Conservation (phyloP, 768 basidiomycete genomes). For the Mycena belliarum region DNA sequence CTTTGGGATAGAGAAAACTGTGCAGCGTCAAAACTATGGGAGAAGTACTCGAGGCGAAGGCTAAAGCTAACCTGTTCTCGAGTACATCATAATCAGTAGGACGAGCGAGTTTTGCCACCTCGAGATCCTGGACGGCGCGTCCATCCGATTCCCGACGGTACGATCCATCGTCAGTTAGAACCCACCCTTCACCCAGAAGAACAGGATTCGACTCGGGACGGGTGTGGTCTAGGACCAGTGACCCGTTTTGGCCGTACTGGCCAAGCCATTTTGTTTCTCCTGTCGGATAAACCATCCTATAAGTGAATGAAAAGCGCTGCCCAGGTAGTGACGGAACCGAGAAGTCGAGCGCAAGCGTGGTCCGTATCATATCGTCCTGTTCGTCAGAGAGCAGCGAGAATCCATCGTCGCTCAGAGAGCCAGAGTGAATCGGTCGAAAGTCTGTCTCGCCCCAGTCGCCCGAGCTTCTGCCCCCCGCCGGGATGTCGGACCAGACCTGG, state of each 20-base stretch:
- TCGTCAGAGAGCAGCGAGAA: constrained; percentile 15
- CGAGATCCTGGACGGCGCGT: constrained; percentile 4
- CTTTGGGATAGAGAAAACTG: constrained; percentile 22
- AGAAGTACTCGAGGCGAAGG: neutral
- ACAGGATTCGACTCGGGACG: constrained; percentile 24
- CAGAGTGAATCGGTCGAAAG: constrained; percentile 22
- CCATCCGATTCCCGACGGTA: constrained; percentile 3
- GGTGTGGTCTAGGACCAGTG: constrained; percentile 33
- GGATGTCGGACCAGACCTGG: constrained; percentile 47
- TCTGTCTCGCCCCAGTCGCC: constrained; percentile 38
- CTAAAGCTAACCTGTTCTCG: constrained; percentile 24
- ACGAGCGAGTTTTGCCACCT: constrained; percentile 24
- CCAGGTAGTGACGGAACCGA: constrained; percentile 1
- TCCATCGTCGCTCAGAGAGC: neutral
- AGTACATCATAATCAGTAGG: constrained; percentile 26
- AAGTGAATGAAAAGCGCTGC: constrained; percentile 45
- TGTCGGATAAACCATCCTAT: constrained; percentile 45
- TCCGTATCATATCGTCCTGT: neutral
- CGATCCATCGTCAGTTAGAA: constrained; percentile 3
- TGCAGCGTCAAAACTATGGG: neutral
- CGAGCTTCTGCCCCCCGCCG: constrained; percentile 14
- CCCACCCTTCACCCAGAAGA: constrained; percentile 29
- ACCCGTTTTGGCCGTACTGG: constrained; percentile 43
- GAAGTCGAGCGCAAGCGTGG: constrained; percentile 12
- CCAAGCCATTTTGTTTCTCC: constrained; percentile 51